A percentile compares a stretch with the other conserved stretches of the same genome.
Conservation (phyloP, 2,329 filamentous ascomycete genomes). For the Arthrobotrys iridis region DNA sequence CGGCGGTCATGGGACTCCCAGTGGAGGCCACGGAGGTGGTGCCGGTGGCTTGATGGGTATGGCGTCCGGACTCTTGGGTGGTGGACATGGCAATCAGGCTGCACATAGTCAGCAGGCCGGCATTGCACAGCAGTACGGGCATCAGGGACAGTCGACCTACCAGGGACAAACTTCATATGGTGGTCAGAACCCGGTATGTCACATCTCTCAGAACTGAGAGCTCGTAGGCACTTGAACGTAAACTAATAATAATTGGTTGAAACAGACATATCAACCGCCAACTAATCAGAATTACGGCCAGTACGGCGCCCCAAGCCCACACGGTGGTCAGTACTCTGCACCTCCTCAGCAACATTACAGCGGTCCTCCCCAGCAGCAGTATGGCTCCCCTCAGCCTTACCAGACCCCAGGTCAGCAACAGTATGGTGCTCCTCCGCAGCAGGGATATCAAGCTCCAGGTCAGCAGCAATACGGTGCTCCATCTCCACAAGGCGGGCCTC, state of each 20-base stretch:
- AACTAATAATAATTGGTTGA: slow-evolving; percentile 2
- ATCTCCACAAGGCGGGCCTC: slow-evolving; percentile 14
- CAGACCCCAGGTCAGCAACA: slow-evolving; percentile 53
- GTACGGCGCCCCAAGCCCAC: slow-evolving; percentile 31
- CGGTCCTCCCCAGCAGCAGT: slow-evolving; percentile 24
- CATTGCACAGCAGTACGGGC: slow-evolving; percentile 51
- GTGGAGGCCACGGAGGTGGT: slow-evolving; percentile 21
- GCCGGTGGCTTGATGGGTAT: slow-evolving; percentile 24
- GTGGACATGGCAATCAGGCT: slow-evolving; percentile 38
- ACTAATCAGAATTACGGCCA: slow-evolving; percentile 24
- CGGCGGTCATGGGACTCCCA: slow-evolving; percentile 19
- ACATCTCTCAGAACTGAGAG: not conserved
- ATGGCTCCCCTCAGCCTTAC: slow-evolving; percentile 28
- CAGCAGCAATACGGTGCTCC: slow-evolving; percentile 26
- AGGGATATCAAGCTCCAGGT: slow-evolving; percentile 34
- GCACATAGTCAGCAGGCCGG: slow-evolving; percentile 33
- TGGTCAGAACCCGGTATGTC: slow-evolving; percentile 45
- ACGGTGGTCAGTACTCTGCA: slow-evolving; percentile 34
- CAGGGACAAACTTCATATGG: slow-evolving; percentile 38
- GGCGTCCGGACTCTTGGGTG: slow-evolving; percentile 48
- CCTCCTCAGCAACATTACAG: slow-evolving; percentile 37
- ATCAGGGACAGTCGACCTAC: slow-evolving; percentile 48
- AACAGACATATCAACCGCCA: slow-evolving; percentile 47
- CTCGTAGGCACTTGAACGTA: not conserved
- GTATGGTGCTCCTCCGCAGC: slow-evolving; percentile 52